These are phyloP conservation scores for Orobanche coerulescens DNA, from an alignment of 257 asterid species.

Conservation along the genomic window DNA sequence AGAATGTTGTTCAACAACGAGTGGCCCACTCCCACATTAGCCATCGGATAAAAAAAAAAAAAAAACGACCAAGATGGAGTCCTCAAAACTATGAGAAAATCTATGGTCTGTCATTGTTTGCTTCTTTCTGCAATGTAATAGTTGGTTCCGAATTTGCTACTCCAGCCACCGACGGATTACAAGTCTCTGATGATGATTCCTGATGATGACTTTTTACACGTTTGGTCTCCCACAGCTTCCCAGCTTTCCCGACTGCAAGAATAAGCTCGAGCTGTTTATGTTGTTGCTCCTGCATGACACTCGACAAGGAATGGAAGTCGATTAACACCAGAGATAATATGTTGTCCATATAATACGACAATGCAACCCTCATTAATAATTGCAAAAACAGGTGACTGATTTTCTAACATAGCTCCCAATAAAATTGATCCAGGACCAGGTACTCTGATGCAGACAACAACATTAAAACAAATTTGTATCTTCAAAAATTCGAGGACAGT, in stretches of 20 bases:
- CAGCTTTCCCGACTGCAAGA: conserved; percentile 40
- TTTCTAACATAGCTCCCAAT: background rate
- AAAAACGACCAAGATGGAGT: too few species aligned
- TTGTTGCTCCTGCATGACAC: conserved; percentile 62
- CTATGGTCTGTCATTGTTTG: conserved; percentile 31
- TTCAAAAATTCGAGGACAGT: background rate
- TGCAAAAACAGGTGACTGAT: background rate
- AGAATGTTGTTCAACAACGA: too few species aligned
- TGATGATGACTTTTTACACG: conserved; percentile 18
- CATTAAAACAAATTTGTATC: background rate
- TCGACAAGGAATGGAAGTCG: conserved; percentile 4
- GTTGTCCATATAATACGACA: background rate
- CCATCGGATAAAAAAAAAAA: too few species aligned
- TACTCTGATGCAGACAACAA: background rate
- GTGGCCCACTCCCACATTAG: too few species aligned
- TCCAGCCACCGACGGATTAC: conserved; percentile 18
- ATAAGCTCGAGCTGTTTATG: conserved; percentile 75
- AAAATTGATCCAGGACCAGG: background rate
- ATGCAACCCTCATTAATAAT: too few species aligned
- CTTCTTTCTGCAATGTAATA: conserved; percentile 33
- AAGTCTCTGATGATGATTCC: conserved; percentile 22
- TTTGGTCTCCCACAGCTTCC: conserved; percentile 30
- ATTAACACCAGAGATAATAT: conserved; percentile 1
- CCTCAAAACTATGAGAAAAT: too few species aligned
- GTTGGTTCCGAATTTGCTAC: conserved; percentile 23